Conservation (phyloP, 2,329 filamentous ascomycete genomes). For the Grosmannia serpens region DNA sequence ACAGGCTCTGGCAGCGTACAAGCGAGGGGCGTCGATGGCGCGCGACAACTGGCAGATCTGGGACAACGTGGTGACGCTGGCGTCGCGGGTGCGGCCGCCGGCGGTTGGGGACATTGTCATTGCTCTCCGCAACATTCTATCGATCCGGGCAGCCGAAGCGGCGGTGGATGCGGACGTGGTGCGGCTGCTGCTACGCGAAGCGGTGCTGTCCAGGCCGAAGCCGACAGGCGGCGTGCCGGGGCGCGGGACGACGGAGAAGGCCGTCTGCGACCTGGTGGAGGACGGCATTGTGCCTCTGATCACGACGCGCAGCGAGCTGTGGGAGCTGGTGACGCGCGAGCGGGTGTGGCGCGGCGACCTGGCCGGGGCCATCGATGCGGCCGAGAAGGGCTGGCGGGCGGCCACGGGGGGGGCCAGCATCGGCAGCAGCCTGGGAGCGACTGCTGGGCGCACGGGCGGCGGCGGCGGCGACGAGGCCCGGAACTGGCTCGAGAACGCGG, state of each 20-base stretch:
- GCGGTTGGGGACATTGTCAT: constrained; percentile 64
- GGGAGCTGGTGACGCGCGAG: constrained; percentile 61
- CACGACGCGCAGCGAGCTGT: constrained; percentile 65
- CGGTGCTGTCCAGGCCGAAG: constrained; percentile 35
- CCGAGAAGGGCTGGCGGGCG: constrained; percentile 84
- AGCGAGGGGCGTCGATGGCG: constrained; percentile 73
- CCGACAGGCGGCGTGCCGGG: constrained; percentile 27
- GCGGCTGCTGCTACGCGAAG: constrained; percentile 58
- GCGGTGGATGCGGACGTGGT: constrained; percentile 68
- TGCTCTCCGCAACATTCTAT: constrained; percentile 63
- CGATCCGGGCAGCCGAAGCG: constrained; percentile 66
- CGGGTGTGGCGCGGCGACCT: constrained; percentile 64
- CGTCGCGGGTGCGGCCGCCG: constrained; percentile 64
- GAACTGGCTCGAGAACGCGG: constrained; percentile 46
- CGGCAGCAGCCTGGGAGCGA: constrained; percentile 26
- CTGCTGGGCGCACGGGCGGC: constrained; percentile 16
- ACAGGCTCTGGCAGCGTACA: constrained; percentile 75
- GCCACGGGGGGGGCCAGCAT: constrained; percentile 29
- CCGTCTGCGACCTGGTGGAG: constrained; percentile 64
- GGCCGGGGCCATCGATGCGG: constrained; percentile 61
- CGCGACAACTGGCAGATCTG: constrained; percentile 86
- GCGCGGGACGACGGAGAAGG: constrained; percentile 48
- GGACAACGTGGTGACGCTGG: constrained; percentile 89
- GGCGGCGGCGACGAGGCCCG: constrained; percentile 18
- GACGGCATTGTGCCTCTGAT: constrained; percentile 69